phyloP scores from a whole-genome alignment of 441 rosid genomes.

The Populus hybrid region DNA sequence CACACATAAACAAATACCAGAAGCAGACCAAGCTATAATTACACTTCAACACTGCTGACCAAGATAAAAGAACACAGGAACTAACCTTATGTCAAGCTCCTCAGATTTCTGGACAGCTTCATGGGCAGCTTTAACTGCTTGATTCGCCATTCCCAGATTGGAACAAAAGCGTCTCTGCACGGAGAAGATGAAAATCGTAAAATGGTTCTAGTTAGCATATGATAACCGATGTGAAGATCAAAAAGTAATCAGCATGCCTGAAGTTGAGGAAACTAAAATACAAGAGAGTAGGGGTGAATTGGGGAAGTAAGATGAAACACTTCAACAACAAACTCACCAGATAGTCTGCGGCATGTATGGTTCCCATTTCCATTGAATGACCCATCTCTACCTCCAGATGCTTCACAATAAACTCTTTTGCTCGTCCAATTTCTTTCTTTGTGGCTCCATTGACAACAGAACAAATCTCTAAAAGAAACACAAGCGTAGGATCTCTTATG shows the following conservation, averaged over 20 bases:
- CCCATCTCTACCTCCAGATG: conserved; percentile 25
- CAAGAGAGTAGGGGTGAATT: neutral
- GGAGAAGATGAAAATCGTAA: neutral
- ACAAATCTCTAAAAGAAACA: conserved; percentile 20
- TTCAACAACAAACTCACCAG: conserved; percentile 13
- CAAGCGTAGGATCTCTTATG: neutral
- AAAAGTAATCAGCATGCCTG: neutral
- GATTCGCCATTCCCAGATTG: conserved; percentile 38
- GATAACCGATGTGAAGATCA: neutral
- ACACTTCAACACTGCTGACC: neutral
- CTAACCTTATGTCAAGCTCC: conserved; percentile 35
- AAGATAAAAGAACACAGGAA: neutral
- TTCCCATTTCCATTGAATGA: conserved; percentile 21
- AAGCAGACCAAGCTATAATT: neutral
- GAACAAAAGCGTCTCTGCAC: conserved; percentile 37
- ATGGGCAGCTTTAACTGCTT: conserved; percentile 37
- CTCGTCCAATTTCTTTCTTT: conserved; percentile 36
- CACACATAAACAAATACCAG: neutral
- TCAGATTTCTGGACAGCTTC: conserved; percentile 42
- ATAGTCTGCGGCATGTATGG: conserved; percentile 61
- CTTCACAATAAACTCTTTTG: conserved; percentile 27
- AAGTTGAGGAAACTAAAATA: neutral
- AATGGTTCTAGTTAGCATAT: neutral
- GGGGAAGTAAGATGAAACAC: neutral
- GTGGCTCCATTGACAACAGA: conserved; percentile 26